These are phyloP conservation scores for Populus alba DNA, from an alignment of 345 rosid species.

Conservation along the genomic window DNA sequence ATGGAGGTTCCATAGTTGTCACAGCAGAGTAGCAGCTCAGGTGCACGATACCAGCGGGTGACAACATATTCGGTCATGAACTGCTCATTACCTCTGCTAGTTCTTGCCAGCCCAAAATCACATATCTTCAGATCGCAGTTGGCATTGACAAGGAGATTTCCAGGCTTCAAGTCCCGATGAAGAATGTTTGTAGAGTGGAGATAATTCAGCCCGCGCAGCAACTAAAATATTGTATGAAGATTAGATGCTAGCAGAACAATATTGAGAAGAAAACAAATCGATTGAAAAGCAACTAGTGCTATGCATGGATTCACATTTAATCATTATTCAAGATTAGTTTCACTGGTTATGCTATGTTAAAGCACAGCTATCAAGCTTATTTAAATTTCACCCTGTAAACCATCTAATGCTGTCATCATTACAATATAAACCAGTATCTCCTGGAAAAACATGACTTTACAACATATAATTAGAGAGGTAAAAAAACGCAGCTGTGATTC, in stretches of 20 bases:
- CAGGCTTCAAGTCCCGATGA: slow-evolving; percentile 88
- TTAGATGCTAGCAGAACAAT: background rate
- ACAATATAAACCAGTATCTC: background rate
- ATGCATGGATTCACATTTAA: background rate
- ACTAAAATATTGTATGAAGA: slow-evolving; percentile 30
- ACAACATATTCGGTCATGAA: slow-evolving; percentile 40
- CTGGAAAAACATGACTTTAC: background rate
- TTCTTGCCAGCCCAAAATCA: slow-evolving; percentile 78
- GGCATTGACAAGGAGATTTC: slow-evolving; percentile 79
- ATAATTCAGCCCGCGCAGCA: slow-evolving; percentile 79
- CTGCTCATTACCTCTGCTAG: slow-evolving; percentile 52
- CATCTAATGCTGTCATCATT: background rate
- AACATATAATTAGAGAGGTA: background rate
- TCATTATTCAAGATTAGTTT: background rate
- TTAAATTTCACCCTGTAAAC: background rate
- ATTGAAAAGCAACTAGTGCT: background rate
- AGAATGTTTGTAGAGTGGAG: slow-evolving; percentile 84
- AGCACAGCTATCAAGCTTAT: background rate
- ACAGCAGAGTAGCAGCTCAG: slow-evolving; percentile 34
- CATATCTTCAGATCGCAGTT: slow-evolving; percentile 83
- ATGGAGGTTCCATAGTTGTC: slow-evolving; percentile 33
- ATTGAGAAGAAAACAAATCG: background rate
- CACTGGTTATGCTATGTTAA: background rate
- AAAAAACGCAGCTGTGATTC: background rate
- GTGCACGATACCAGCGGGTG: slow-evolving; percentile 43